Evolutionary conservation across 2,329 filamentous ascomycete genomes (phyloP).

Genomic region (Arthrocladium fulminans): DNA sequence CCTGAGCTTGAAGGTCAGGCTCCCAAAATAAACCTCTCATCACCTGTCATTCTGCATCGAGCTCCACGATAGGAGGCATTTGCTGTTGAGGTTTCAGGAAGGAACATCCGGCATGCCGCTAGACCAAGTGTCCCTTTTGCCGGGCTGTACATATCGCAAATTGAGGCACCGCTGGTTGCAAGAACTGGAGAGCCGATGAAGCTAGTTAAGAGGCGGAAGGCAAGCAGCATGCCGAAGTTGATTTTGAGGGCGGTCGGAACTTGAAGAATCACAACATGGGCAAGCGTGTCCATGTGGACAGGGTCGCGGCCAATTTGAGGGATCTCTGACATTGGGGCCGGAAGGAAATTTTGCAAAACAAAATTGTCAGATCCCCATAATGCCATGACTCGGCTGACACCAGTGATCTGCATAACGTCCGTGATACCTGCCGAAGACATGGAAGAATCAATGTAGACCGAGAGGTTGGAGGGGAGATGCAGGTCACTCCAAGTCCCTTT

Average conservation of each 20-base stretch:
- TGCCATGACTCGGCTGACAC: conserved; percentile 37
- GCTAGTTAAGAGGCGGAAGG: conserved; percentile 45
- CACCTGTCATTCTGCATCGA: conserved; percentile 31
- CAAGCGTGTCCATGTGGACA: conserved; percentile 41
- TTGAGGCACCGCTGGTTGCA: conserved; percentile 38
- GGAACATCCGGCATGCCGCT: conserved; percentile 32
- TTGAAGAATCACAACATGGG: conserved; percentile 43
- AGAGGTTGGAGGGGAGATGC: conserved; percentile 41
- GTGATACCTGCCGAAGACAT: conserved; percentile 42
- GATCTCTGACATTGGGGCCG: conserved; percentile 41
- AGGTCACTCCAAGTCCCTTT: too few relatives aligned
- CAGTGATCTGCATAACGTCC: conserved; percentile 36
- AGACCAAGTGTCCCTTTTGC: conserved; percentile 32
- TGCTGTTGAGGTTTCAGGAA: conserved; percentile 28
- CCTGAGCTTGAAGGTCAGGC: conserved; percentile 28
- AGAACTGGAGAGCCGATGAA: conserved; percentile 41
- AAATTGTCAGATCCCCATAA: conserved; percentile 44
- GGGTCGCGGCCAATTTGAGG: conserved; percentile 42
- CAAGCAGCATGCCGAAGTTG: conserved; percentile 46
- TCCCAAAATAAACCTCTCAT: conserved; percentile 33
- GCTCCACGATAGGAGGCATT: conserved; percentile 37
- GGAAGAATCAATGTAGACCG: conserved; percentile 44
- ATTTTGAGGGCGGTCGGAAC: conserved; percentile 39
- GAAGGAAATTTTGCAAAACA: conserved; percentile 38
- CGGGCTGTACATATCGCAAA: conserved; percentile 36